Base-by-base conservation (phyloP, 305 asterid species). In the Fraxinus floribunda region DNA sequence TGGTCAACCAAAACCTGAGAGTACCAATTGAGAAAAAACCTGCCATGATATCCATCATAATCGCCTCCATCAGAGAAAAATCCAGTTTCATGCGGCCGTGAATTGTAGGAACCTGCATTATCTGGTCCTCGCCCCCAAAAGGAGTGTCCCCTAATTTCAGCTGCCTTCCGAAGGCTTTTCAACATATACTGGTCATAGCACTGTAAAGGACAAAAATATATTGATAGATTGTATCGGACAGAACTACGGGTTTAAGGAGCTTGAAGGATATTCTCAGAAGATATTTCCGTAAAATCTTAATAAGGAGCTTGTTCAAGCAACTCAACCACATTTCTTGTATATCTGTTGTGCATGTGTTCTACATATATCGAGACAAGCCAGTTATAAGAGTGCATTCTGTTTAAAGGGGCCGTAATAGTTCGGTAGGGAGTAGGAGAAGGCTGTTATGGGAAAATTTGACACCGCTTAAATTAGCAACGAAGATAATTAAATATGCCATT, bases 31-130 rank as follows among this genome's bases (percentile, higher is more conserved):
- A 94, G 90, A 87, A 94, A 94, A 83, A 92, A 94, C 83, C 91
- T 88, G 81, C 93, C 98, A 34, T 92, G 89, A 82, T 89, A 91
- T 84, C 93, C 90, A 85, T 94, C 91, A 82, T 91, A 94, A 82
- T 91, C 98, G 78, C 98, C 97, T 62, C 95, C 94, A 55, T 91
- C 95, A 85, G 91, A 89, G 85, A 94, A 94, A 76, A 94, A 94
- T 57, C 90, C 90, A 0, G 95, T 92, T 77, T 94, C 98, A 38
- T 91, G 93, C 3, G 98, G 95, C 82, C 83, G 88, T 39, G 97
- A 92, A 89, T 89, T 90, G 86, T 92, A 94, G 78, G 91, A 90
- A 84, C 95, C 95, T 30, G 88, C 79, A 81, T 94, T 89, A 30
- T 91, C 94, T 0, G 97, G 98, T 75, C 92, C 98, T 55, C 86